A percentile compares a stretch with the other conserved stretches of the same genome.
phyloP scores from a whole-genome alignment of 148 eudicot genomes.

The Chenopodium quinoa region DNA sequence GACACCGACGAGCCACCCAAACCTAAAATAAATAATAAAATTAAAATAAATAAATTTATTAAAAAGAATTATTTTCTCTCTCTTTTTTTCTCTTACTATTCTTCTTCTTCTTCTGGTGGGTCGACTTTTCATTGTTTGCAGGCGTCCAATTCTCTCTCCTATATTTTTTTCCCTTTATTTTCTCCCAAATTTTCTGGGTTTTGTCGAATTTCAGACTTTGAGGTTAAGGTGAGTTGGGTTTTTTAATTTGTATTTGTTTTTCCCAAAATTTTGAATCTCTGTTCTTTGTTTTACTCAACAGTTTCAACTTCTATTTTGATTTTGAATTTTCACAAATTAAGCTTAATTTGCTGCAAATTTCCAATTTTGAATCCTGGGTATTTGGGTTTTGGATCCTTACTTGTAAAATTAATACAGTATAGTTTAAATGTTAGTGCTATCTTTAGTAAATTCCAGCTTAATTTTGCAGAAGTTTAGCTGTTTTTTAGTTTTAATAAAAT shows the following conservation, averaged over 20 bases:
- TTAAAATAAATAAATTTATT: too few relatives aligned
- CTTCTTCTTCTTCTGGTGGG: constrained; percentile 11
- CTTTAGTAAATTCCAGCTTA: background rate
- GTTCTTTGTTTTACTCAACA: background rate
- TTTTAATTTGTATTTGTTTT: background rate
- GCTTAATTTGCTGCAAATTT: background rate
- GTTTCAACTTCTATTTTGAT: background rate
- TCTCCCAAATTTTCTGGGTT: constrained; percentile 7
- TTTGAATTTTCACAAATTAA: background rate
- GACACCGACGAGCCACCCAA: constrained; percentile 38
- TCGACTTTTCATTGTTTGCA: constrained; percentile 37
- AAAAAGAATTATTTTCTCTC: background rate
- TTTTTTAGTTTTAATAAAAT: background rate
- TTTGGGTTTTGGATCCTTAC: constrained; percentile 17
- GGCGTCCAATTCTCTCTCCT: background rate
- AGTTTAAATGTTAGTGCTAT: background rate
- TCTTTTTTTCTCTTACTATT: background rate
- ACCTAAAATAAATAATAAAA: background rate
- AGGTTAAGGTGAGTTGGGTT: constrained; percentile 25
- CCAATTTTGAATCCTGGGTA: constrained; percentile 16
- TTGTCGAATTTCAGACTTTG: constrained; percentile 9
- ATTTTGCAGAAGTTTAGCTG: background rate
- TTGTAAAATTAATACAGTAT: background rate
- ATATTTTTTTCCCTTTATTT: background rate
- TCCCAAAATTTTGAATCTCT: background rate